Evolutionary conservation across 495 filamentous ascomycete species (phyloP), one percentile per base, ranked within the genome.

Genomic region (Cenococcum geophilum): DNA sequence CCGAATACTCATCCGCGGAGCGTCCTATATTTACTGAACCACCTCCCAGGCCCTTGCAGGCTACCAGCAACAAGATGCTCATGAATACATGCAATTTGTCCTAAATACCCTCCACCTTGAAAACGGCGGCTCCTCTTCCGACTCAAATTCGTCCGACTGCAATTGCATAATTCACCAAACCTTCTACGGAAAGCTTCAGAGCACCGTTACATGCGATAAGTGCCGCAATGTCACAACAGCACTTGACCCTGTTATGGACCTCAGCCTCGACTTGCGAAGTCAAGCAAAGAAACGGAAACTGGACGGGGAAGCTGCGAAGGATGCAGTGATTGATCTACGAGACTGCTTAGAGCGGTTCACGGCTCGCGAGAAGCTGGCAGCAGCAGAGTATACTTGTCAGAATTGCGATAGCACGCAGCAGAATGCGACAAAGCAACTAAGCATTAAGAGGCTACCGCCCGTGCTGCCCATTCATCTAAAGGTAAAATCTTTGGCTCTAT

Each of bases 21-120:
- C 18, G 1, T 23, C 35, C n/a, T n/a, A 34, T 36, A 18, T 40
- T 18, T 25, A 37, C 32, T 32, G 14, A 42, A 5, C 0, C 8
- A 21, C 12, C 11, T 22, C n/a, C n/a, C 76, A 91, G 78, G 82
- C 87, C n/a, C 79, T 96, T 25, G 87, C 89, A 10, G 89, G 90
- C n/a, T 91, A 92, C 67, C 86, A 89, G 61, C 90, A 96, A 73
- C 92, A 96, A 74, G 92, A 97, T 70, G 90, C 91, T 1, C 91
- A 97, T 71, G 92, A 97, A 69, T 97, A 92, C 73, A 90, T 95
- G 75, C 89, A 93, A 70, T 95, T 95, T 69, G 79, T 97, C 4
- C 84, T 92, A 37, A 90, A 95, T 73, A 84, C 90, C 68, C 80
- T 97, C 1, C 91, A 96, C 58, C 77, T 82, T 60, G 82, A 83